Conservation (phyloP, 768 basidiomycete genomes). For the Boletus coccyginus region DNA sequence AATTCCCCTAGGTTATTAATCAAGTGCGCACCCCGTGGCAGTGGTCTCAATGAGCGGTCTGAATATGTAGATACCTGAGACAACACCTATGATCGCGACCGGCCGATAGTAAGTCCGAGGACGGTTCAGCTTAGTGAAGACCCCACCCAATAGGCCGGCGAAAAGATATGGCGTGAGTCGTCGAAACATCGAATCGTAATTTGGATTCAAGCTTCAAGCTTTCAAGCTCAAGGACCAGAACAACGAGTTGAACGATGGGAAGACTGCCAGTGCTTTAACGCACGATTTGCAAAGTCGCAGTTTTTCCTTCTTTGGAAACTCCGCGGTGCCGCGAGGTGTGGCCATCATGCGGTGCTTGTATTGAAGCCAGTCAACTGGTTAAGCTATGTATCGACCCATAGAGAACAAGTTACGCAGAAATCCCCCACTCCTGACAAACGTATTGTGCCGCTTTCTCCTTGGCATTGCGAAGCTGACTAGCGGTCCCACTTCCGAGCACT, state of each 20-base stretch:
- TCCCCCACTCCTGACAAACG: conserved; percentile 37
- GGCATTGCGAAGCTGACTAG: conserved; percentile 42
- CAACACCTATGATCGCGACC: conserved; percentile 41
- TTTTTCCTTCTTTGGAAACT: conserved; percentile 25
- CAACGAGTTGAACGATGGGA: neutral
- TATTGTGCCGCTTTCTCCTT: conserved; percentile 47
- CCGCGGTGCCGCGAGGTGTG: conserved; percentile 16
- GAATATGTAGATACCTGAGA: conserved; percentile 68
- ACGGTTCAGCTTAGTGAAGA: neutral
- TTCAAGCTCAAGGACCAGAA: neutral
- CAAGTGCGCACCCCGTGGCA: conserved; percentile 13
- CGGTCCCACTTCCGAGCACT: conserved; percentile 46
- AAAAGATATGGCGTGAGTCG: conserved; percentile 50
- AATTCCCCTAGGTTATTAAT: too few relatives aligned
- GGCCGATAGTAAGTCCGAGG: conserved; percentile 1
- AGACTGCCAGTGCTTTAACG: neutral
- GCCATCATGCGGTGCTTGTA: neutral
- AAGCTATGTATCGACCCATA: neutral
- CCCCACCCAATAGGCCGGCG: conserved; percentile 55
- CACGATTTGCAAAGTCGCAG: neutral
- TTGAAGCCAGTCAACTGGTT: neutral
- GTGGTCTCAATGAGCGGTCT: conserved; percentile 40
- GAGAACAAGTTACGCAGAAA: conserved; percentile 7
- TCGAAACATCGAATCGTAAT: conserved; percentile 29
- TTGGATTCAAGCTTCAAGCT: neutral